Conservation (phyloP, 352 stramenopile genomes). For the Pythium diclinum region DNA sequence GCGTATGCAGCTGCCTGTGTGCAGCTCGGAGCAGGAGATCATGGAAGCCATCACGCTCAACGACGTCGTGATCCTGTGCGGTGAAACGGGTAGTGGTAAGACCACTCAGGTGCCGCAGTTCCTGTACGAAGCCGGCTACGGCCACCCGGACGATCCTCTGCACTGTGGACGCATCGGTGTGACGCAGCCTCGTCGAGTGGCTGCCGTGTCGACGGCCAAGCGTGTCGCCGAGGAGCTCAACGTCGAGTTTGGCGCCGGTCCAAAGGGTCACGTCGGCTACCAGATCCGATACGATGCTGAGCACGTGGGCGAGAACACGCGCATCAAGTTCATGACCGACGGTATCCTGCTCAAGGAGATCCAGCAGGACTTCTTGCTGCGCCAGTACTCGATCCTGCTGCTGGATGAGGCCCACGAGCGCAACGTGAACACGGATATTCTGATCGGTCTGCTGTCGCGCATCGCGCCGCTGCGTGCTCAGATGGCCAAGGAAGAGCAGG, state of each 20-base stretch:
- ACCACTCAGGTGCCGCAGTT: conserved; percentile 98
- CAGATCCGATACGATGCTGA: conserved; percentile 98
- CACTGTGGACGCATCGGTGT: conserved; percentile 89
- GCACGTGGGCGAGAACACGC: conserved; percentile 87
- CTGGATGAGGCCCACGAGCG: conserved; percentile 97
- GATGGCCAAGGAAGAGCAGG: conserved; percentile 75
- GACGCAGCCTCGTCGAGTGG: conserved; percentile 97
- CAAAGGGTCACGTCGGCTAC: conserved; percentile 90
- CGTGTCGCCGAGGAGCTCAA: conserved; percentile 97
- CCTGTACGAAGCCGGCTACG: conserved; percentile 92
- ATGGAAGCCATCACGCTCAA: conserved; percentile 95
- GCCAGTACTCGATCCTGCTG: conserved; percentile 77
- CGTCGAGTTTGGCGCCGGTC: conserved; percentile 55
- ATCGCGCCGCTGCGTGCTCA: conserved; percentile 91
- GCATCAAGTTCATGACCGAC: conserved; percentile 99
- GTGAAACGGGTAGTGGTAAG: conserved; percentile 98
- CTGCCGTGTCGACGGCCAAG: conserved; percentile 97
- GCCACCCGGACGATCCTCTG: conserved; percentile 48
- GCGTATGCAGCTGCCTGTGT: conserved; percentile 96
- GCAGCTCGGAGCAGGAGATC: conserved; percentile 98
- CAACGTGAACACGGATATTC: conserved; percentile 96
- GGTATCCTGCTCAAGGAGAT: conserved; percentile 98
- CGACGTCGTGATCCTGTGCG: conserved; percentile 97
- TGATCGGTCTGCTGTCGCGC: conserved; percentile 95
- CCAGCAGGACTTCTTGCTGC: conserved; percentile 80